Conservation (phyloP, 371 early-diverging fungal species). For the Mortierella sp. region DNA sequence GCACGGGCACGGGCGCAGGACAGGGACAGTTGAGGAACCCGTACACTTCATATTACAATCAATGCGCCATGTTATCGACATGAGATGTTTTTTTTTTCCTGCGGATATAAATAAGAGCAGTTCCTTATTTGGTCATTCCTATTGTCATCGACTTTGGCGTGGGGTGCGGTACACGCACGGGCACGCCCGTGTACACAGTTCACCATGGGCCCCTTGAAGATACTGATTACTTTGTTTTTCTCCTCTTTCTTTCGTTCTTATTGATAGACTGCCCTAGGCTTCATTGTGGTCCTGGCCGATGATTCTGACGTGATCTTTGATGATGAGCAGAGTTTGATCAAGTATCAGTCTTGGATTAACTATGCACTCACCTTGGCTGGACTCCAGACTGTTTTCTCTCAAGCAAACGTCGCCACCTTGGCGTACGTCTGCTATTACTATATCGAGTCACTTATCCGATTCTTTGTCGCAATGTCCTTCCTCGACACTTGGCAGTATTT, state of each 20-base stretch:
- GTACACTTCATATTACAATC: background rate
- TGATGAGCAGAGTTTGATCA: slow-evolving; percentile 59
- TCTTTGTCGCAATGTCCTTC: slow-evolving; percentile 61
- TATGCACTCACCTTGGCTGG: slow-evolving; percentile 18
- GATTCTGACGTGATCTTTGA: slow-evolving; percentile 60
- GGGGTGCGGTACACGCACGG: no score
- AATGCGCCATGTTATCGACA: slow-evolving; percentile 1
- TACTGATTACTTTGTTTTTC: background rate
- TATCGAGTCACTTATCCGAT: slow-evolving; percentile 52
- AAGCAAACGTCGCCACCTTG: slow-evolving; percentile 29
- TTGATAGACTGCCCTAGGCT: slow-evolving; percentile 56
- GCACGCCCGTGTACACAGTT: no score
- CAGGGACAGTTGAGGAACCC: background rate
- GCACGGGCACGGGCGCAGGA: background rate
- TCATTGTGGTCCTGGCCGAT: slow-evolving; percentile 56
- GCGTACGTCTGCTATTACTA: slow-evolving; percentile 54
- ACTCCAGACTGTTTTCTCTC: slow-evolving; percentile 31
- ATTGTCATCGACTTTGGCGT: background rate
- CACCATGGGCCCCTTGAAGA: background rate
- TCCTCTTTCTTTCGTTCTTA: background rate
- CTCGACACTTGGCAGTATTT: slow-evolving; percentile 82
- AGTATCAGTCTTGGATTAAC: slow-evolving; percentile 56
- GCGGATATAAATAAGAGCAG: slow-evolving; percentile 21
- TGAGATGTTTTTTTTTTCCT: slow-evolving; percentile 1
- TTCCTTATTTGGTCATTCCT: slow-evolving; percentile 22